These are phyloP conservation scores for Herpetospermum pedunculosum DNA, from an alignment of 306 rosid genomes.

Conservation along the genomic window DNA sequence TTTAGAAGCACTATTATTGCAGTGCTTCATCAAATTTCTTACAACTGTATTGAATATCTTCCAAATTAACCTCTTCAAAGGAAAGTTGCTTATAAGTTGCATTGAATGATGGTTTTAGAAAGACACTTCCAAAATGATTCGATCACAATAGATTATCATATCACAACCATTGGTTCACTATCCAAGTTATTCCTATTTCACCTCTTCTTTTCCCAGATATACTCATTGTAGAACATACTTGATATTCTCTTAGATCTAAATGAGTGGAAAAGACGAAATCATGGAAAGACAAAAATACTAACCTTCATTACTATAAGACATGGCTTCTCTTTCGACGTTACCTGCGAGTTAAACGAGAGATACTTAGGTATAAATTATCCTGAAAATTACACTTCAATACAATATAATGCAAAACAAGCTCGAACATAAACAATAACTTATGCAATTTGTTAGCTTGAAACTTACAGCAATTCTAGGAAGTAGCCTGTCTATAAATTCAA, in stretches of 20 bases:
- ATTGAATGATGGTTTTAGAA: background rate
- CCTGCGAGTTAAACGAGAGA: slow-evolving; percentile 33
- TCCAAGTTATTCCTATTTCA: background rate
- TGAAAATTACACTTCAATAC: background rate
- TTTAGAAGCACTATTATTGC: background rate
- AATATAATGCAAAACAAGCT: background rate
- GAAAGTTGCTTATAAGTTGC: background rate
- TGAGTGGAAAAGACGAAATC: background rate
- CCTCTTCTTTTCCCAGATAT: background rate
- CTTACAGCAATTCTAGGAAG: background rate
- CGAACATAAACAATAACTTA: background rate
- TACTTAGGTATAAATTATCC: background rate
- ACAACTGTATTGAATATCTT: background rate
- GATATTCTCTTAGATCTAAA: background rate
- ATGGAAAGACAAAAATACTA: slow-evolving; percentile 17
- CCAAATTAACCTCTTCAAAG: background rate
- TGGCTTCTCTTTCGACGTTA: slow-evolving; percentile 43
- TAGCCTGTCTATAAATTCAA: background rate
- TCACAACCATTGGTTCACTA: background rate
- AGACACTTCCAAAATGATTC: background rate
- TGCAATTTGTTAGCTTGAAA: background rate
- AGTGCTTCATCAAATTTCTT: background rate
- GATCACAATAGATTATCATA: background rate
- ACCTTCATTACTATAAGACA: slow-evolving; percentile 63
- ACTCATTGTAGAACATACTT: background rate